Base-by-base conservation (phyloP, 768 basidiomycete genomes). In the Heimioporus sp. region DNA sequence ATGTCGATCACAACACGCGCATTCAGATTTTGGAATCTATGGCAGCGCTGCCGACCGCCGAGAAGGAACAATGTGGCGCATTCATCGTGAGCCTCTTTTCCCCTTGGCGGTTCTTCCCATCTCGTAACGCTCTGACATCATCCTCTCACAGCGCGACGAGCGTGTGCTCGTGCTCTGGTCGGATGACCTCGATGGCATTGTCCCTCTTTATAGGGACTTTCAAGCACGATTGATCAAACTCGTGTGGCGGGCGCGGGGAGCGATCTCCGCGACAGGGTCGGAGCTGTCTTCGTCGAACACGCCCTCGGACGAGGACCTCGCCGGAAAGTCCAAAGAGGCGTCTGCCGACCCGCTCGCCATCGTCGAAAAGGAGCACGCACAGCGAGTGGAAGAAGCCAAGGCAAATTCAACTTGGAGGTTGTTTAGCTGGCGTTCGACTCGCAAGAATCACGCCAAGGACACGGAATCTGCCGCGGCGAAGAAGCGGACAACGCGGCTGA, bases 1-100 rank as follows among this genome's bases (percentile, higher is more conserved):
- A 84, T 60, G 78, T 95, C 54, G 88, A 91, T 69, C 65, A 69
- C 49, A 83, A 92, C 64, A 94, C 91, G 2, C 86, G 90, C 7
- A 94, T 95, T 47, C 92, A 95, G 69, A 83, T 95, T 50, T 67
- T 95, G 21, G 86, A 90, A 52, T 80, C 80, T 15, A 82, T 94
- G 58, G 61, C 65, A 47, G 76, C 80, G 51, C 73, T 95, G 38
- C 81, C 86, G 7, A 78, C 80, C 37, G 91, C 91, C 8, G 89
- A 94, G 65, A 94, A 93, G 73, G 92, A 94, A 64, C 92, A 94
- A 61, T 92, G 87, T 45, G 92, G 85, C 17, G 92, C 92, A 12
- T 95, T 95, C 65, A 78, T 92, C 48, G 89, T 87, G 66, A 62
- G 80, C 24, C 38, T 31, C 19, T 40, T 76, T 41, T 44, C 24